Base-by-base conservation (phyloP, 2,329 filamentous ascomycete species). In the Periconia sp. region DNA sequence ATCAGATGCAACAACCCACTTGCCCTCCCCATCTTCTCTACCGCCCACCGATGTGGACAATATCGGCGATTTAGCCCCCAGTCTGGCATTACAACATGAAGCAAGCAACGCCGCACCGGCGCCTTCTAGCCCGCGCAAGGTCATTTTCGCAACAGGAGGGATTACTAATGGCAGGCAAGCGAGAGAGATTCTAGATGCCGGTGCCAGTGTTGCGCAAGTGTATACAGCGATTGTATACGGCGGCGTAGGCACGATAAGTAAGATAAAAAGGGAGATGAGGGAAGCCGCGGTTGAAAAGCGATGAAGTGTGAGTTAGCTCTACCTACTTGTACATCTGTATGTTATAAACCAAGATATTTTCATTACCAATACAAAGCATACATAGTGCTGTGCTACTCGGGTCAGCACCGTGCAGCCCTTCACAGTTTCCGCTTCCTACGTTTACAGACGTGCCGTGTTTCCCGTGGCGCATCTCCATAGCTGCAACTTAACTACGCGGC, bases 101-200 rank as follows among this genome's bases (percentile, higher is more conserved):
- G 56, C 60, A 1, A 61, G 55, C 23, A 64, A 65, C 8, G 66
- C 67, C 9, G 69, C 69, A 13, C 64, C 67, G 2, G 46, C 53
- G 2, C 51, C 57, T 1, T 54, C 62, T 14, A 47, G 46, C 5
- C 42, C 53, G 1, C 81, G 81, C 45, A 96, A 96, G 76, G 87
- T 92, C 49, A 89, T 99, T 56, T 97, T 97, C 70, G 93, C 93
- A 0, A 94, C 91, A 0, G 94, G 94, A 1, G 94, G 94, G 17
- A 93, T 99, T 68, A 94, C 89, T 1, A 93, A 88, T 60, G 94
- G 94, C 5, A 82, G 88, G 58, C 88, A 97, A 76, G 95, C 91
- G 9, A 77, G 90, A 14, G 82, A 90, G 75, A 85, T 93, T 7
- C 80, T 97, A 46, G 90, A 95, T 61, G 92, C 92, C 0, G 94